phyloP scores from a whole-genome alignment of 495 filamentous ascomycete species.

The Diplogelasinospora grovesii region DNA sequence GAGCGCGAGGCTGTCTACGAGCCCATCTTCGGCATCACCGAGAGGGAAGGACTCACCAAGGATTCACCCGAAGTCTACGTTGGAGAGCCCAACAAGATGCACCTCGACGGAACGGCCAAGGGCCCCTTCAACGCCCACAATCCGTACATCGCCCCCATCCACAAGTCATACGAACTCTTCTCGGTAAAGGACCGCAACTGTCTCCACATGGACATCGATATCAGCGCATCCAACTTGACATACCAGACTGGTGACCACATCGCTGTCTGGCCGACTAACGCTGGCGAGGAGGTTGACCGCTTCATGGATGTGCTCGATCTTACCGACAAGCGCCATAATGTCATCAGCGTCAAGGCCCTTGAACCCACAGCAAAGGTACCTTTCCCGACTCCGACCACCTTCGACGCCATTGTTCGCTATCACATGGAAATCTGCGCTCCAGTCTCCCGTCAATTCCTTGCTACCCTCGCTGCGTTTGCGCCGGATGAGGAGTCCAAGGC shows the following conservation, averaged over 20 bases:
- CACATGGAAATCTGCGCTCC: slow-evolving; percentile 96
- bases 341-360: slow-evolving; percentile 85
- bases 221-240: slow-evolving; percentile 74
- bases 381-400: slow-evolving; percentile 95
- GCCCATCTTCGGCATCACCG: slow-evolving; percentile 76
- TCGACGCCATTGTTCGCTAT: slow-evolving; percentile 88
- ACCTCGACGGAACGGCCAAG: slow-evolving; percentile 76
- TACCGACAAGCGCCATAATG: slow-evolving; percentile 65
- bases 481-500: slow-evolving; percentile 76
- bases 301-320: slow-evolving; percentile 78
- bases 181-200: slow-evolving; percentile 90
- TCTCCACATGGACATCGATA: slow-evolving; percentile 92
- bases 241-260: slow-evolving; percentile 98
- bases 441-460: slow-evolving; percentile 92
- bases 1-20: slow-evolving; percentile 97
- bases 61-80: slow-evolving; percentile 88
- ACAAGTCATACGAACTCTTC: slow-evolving; percentile 84
- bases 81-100: slow-evolving; percentile 93
- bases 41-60: slow-evolving; percentile 64
- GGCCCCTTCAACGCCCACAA: slow-evolving; percentile 96
- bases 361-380: slow-evolving; percentile 96
- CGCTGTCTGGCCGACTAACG: slow-evolving; percentile 94
- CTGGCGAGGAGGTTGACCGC: slow-evolving; percentile 85
- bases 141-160: slow-evolving; percentile 92
- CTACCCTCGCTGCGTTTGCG: slow-evolving; percentile 80